These are phyloP conservation scores for Cryptococcus sp. DNA, from an alignment of 1,284 basidiomycete species.

Conservation along the genomic window DNA sequence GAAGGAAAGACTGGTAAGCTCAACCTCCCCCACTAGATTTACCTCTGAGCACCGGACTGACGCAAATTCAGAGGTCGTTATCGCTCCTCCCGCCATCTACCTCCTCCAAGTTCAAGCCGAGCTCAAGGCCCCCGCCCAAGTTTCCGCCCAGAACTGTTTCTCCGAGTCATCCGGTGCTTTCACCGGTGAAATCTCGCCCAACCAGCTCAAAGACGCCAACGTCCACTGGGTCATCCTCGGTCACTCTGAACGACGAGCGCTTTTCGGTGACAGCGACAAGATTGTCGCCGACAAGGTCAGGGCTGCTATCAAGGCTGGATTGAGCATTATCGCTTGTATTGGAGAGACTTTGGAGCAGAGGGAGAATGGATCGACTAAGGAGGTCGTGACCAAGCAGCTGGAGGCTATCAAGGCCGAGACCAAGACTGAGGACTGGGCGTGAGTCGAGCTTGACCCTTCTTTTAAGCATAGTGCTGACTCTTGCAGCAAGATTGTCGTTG, in stretches of 20 bases:
- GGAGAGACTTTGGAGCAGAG: conserved; percentile 91
- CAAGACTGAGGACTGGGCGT: conserved; percentile 73
- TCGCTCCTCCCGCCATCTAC: conserved; percentile 86
- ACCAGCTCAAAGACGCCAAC: conserved; percentile 75
- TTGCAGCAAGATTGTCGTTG: conserved; percentile 78
- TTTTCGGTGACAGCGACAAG: conserved; percentile 84
- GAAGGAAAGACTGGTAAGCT: conserved; percentile 65
- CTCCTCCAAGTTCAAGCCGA: conserved; percentile 61
- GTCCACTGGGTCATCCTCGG: conserved; percentile 94
- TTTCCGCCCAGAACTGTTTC: conserved; percentile 92
- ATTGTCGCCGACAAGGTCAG: conserved; percentile 81
- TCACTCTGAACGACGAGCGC: conserved; percentile 92
- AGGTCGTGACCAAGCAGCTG: conserved; percentile 79
- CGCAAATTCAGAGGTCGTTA: conserved; percentile 72
- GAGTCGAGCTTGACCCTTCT: conserved; percentile 23
- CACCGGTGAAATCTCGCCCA: conserved; percentile 88
- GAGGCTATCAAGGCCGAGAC: conserved; percentile 64
- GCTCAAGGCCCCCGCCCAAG: conserved; percentile 61
- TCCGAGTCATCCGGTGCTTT: conserved; percentile 80
- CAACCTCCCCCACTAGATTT: not conserved
- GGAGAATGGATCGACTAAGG: conserved; percentile 69
- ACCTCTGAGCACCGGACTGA: no score
- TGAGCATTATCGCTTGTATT: conserved; percentile 91
- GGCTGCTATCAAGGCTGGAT: conserved; percentile 54
- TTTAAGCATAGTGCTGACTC: not conserved